Conservation (phyloP, 352 stramenopile species). For the Phytophthora meadii region DNA sequence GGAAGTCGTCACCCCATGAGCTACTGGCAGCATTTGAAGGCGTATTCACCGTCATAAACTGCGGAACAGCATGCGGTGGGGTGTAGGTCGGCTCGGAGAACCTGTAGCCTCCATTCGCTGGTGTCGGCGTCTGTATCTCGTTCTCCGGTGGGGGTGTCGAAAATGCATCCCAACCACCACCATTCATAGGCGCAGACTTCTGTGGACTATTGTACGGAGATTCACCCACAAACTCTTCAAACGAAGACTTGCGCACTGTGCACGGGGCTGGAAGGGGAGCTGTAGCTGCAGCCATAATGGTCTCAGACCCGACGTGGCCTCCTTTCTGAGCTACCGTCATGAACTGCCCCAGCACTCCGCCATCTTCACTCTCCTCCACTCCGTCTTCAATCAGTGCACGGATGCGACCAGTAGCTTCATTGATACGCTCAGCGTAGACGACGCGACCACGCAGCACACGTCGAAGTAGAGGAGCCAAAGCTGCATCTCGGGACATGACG, state of each 20-base stretch:
- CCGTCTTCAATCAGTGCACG: conserved; percentile 55
- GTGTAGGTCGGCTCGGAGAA: conserved; percentile 30
- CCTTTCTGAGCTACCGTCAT: conserved; percentile 47
- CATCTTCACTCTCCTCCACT: conserved; percentile 38
- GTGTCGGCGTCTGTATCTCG: conserved; percentile 30
- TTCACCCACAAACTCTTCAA: conserved; percentile 73
- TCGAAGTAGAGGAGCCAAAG: conserved; percentile 67
- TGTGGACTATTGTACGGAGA: conserved; percentile 17
- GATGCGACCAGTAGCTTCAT: conserved; percentile 63
- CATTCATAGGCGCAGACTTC: conserved; percentile 22
- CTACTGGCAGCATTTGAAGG: conserved; percentile 13
- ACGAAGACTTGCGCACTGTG: conserved; percentile 59
- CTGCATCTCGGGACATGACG: conserved; percentile 60
- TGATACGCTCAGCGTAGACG: conserved; percentile 60
- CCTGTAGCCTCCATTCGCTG: conserved; percentile 15
- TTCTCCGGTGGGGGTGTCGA: conserved; percentile 21
- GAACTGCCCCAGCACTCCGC: conserved; percentile 51
- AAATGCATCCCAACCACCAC: conserved; percentile 21
- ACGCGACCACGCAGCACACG: conserved; percentile 74
- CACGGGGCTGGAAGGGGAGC: conserved; percentile 11
- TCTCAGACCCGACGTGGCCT: conserved; percentile 12
- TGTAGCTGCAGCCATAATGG: conserved; percentile 22
- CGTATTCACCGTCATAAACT: conserved; percentile 33
- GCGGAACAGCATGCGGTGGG: conserved; percentile 28
- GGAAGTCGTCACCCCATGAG: conserved; percentile 24